Evolutionary conservation across 495 filamentous ascomycete genomes (phyloP), one percentile per base, ranked within the genome.

Genomic region (Hypoxylon lenormandii): DNA sequence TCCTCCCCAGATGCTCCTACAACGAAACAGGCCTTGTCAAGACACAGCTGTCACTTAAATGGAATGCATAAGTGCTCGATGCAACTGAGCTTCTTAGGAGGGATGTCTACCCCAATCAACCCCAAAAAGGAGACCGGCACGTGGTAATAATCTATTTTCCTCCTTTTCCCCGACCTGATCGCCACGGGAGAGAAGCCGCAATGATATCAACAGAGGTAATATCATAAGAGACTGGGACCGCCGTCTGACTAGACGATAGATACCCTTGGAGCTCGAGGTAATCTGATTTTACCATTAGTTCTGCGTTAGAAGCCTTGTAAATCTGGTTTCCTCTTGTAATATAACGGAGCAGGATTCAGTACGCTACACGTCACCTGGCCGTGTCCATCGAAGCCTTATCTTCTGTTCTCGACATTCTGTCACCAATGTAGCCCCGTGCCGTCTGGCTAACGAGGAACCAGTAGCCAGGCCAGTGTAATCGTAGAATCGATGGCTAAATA

Each of bases 151-250:
- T 73, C 33, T 73, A 72, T 58, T 60, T 63, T 21, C 13, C 47
- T 70, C 65, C 66, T 30, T 64, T 70, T 54, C 45, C 42, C 70
- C 70, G 70, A 30, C 51, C 47, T 59, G 33, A 36, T 73, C 56
- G 60, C 57, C 66, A 70, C 70, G 70, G 61, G 60, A 73, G 22
- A 54, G 70, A 70, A 70, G 46, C 70, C 61, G 70, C 23, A 48
- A 45, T 52, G 66, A 7, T 33, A 56, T 18, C 36, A 57, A 42
- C 30, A 23, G 38, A 73, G 21, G 56, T 46, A 54, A 45, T 42
- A 66, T 62, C 50, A 52, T 50, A 46, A 65, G 66, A 73, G 42
- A 16, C 47, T 12, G 47, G 46, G 53, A 10, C 23, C 5, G 57
- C n/a, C 42, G 38, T 50, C 28, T 54, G 38, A 21, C 2, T 60